Evolutionary conservation across 768 basidiomycete species (phyloP), one percentile per base, ranked within the genome.

Genomic region (Mycena galericulata): DNA sequence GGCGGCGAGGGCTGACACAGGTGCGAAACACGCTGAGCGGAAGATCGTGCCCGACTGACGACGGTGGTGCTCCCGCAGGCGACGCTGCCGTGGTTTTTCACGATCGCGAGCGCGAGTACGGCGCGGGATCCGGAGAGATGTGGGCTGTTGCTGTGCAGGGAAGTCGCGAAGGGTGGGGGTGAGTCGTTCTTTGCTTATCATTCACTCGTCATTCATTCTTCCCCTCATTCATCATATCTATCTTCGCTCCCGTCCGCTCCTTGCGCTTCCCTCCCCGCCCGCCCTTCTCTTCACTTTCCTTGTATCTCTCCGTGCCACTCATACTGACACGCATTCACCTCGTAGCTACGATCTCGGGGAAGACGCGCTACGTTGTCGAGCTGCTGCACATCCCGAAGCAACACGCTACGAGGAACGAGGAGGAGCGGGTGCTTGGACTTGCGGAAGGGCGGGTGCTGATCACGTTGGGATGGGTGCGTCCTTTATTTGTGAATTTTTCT

Each of bases 391-490:
- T 97, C 22, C 96, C 95, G 22, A 92, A 88, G 77, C 96, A 97
- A 74, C 90, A 89, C 66, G 90, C 93, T 78, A 89, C 90, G 26
- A 97, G 95, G 92, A 90, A 94, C 60, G 90, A 92, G 75, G n/a
- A n/a, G n/a, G n/a, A n/a, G n/a, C n/a, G n/a, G n/a, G n/a, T n/a
- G 96, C 80, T 95, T 79, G 86, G 89, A 72, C 94, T 96, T 76
- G 94, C 94, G 71, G 93, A 95, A 75, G 88, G 90, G 74, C 82
- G n/a, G n/a, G 92, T 67, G 88, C 86, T 70, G 73, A 91, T 97
- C 50, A 96, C 95, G 9, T 86, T 97, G 53, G 96, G 96, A 67
- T 97, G 96, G 95, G 95, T 96, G 72, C 70, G 90, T 81, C 6
- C 34, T 36, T 6, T n/a, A n/a, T n/a, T n/a, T n/a, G n/a, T n/a